Evolutionary conservation across 208 protist genomes (phyloP).

Genomic region (Perkinsela sp.): DNA sequence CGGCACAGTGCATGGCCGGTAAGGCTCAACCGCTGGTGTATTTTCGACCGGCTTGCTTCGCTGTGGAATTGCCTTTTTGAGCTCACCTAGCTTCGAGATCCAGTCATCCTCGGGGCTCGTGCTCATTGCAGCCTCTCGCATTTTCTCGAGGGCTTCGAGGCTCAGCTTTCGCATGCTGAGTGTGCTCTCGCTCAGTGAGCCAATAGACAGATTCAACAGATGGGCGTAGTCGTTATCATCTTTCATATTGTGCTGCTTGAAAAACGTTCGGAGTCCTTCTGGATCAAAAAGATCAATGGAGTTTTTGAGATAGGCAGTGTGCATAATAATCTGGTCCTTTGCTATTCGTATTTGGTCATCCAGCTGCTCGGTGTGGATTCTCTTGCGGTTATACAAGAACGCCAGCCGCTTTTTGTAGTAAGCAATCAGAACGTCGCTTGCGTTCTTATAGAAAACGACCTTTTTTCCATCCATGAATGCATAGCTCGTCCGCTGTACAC

Average conservation of each 20-base stretch:
- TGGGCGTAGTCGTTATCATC: background rate
- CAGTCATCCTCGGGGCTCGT: too few relatives aligned
- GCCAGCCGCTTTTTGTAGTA: background rate
- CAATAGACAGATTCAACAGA: background rate
- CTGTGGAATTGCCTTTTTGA: too few relatives aligned
- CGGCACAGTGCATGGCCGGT: too few relatives aligned
- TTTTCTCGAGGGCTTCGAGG: too few relatives aligned
- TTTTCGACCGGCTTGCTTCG: too few relatives aligned
- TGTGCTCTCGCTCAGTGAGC: too few relatives aligned
- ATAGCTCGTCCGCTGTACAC: background rate
- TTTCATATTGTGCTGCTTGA: too few relatives aligned
- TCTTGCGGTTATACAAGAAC: background rate
- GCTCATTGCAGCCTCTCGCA: too few relatives aligned
- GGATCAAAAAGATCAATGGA: background rate
- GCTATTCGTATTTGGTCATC: constrained; percentile 70
- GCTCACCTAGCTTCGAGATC: too few relatives aligned
- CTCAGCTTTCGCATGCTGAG: too few relatives aligned
- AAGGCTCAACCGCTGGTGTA: too few relatives aligned
- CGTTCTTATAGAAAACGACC: background rate
- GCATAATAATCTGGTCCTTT: constrained; percentile 57
- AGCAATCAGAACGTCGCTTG: background rate
- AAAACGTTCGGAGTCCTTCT: background rate
- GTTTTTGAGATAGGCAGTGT: constrained; percentile 89
- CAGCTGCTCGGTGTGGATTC: constrained; percentile 12
- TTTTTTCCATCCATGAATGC: background rate